Evolutionary conservation across 2,329 filamentous ascomycete species (phyloP).

Genomic region (Colletotrichum limetticola): DNA sequence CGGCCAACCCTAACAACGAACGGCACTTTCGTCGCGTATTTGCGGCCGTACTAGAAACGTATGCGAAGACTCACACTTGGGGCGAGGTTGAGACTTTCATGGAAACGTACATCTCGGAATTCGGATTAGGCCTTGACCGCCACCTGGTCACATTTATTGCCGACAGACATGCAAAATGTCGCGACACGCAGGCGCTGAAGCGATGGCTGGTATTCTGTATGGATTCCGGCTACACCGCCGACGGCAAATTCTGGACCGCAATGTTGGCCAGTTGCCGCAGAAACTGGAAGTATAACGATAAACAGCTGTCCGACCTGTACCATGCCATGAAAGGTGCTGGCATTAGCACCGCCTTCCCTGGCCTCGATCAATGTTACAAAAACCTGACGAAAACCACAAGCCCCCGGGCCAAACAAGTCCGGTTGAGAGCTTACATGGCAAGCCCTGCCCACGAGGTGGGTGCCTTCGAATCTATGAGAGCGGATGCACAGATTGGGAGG

Average conservation of each 20-base stretch:
- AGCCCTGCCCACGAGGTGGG: slow-evolving; percentile 44
- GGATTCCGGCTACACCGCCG: slow-evolving; percentile 46
- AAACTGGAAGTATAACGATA: slow-evolving; percentile 50
- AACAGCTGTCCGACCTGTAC: slow-evolving; percentile 48
- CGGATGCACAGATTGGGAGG: slow-evolving; percentile 45
- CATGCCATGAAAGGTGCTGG: slow-evolving; percentile 43
- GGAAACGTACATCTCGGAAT: slow-evolving; percentile 46
- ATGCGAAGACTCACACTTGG: slow-evolving; percentile 49
- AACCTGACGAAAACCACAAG: slow-evolving; percentile 8
- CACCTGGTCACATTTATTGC: slow-evolving; percentile 55
- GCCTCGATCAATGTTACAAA: slow-evolving; percentile 26
- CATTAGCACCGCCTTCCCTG: slow-evolving; percentile 28
- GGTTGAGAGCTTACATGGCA: slow-evolving; percentile 20
- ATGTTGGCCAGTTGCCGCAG: slow-evolving; percentile 50
- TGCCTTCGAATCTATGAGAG: slow-evolving; percentile 53
- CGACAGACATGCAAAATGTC: slow-evolving; percentile 52
- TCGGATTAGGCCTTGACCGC: slow-evolving; percentile 48
- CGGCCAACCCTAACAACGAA: slow-evolving; percentile 17
- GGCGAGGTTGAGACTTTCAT: slow-evolving; percentile 53
- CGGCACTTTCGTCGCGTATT: slow-evolving; percentile 46
- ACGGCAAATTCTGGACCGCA: slow-evolving; percentile 50
- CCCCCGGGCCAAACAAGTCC: slow-evolving; percentile 35
- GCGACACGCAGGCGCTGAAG: slow-evolving; percentile 50
- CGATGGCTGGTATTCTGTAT: slow-evolving; percentile 54
- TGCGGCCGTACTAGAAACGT: slow-evolving; percentile 51